These are phyloP conservation scores for Lagenaria siceraria DNA, from an alignment of 306 rosid genomes.

Conservation along the genomic window DNA sequence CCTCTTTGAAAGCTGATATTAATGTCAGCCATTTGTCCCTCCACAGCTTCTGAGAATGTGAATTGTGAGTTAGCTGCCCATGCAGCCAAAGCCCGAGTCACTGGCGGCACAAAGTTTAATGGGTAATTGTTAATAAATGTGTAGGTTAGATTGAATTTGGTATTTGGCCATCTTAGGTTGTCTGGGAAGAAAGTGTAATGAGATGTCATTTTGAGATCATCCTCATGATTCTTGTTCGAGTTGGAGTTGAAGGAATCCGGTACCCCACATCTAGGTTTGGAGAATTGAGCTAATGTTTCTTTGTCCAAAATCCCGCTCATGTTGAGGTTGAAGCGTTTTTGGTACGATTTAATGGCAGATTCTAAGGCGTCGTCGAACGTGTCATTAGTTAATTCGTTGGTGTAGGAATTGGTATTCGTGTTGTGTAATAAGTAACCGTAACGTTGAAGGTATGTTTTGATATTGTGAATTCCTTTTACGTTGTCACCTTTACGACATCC, in stretches of 20 bases:
- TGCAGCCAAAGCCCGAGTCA: background rate
- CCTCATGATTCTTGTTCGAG: background rate
- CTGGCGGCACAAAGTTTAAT: background rate
- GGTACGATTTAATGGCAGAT: slow-evolving; percentile 27
- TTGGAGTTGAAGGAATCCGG: slow-evolving; percentile 14
- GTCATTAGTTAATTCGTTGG: background rate
- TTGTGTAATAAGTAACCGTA: slow-evolving; percentile 23
- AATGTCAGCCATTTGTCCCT: background rate
- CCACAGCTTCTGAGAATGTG: background rate
- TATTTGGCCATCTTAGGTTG: background rate
- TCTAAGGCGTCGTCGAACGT: slow-evolving; percentile 18
- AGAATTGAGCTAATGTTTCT: slow-evolving; percentile 15
- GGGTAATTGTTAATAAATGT: background rate
- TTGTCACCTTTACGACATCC: slow-evolving; percentile 27
- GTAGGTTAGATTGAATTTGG: slow-evolving; percentile 1
- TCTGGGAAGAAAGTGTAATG: slow-evolving; percentile 7
- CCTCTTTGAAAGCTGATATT: background rate
- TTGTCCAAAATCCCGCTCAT: slow-evolving; percentile 15
- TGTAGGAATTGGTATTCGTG: background rate
- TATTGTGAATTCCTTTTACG: slow-evolving; percentile 16
- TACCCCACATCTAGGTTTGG: slow-evolving; percentile 30
- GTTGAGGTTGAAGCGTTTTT: slow-evolving; percentile 8
- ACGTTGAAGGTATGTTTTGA: slow-evolving; percentile 19
- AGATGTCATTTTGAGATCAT: background rate
- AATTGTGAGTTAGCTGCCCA: background rate